Base-by-base conservation (phyloP, 1,284 basidiomycete species). In the Chiua sp. region DNA sequence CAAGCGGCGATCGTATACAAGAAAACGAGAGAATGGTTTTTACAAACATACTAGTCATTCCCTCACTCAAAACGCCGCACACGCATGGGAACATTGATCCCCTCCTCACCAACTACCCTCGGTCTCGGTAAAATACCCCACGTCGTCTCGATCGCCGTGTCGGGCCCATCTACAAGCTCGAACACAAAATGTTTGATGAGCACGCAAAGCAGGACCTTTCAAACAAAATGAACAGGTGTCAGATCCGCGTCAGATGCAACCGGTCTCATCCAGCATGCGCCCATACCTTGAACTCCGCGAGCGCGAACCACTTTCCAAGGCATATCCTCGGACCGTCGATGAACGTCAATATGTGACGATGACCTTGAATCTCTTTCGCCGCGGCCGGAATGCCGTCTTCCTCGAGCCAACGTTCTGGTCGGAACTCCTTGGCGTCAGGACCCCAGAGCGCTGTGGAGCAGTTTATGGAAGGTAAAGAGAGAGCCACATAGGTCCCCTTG, bases 391-490 rank as follows among this genome's bases (percentile, higher is more conserved):
- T 63, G 1, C 65, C 62, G 56, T 59, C 66, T 26, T 66, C 60
- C 10, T 55, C 60, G 2, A 81, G 58, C 81, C 80, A 81, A 3
- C 81, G 68, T 55, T 76, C 75, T 0, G 81, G 81, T 20, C 65
- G 71, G 63, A 80, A 82, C 30, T 64, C 66, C 26, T 76, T 76
- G 16, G 78, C 75, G 56, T 79, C 72, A 1, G 66, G 30, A 6
- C 78, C 83, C 79, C 86, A 88, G 32, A 86, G 70, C 39, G 65
- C 74, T 59, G 67, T 79, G 53, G 78, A 85, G 49, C 73, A 69
- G 67, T 88, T 85, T 47, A 87, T 78, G 28, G 68, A 68, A 2
- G 65, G 54, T 26, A 82, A 75, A 0, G 84, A 78, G 0, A 80
- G 72, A 2, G 65, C 68, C 15, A 87, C 60, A 2, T 65, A 52